Base-by-base conservation (phyloP, 225 moss, liverwort and hornwort genomes). In the Sphagnum contortum region DNA sequence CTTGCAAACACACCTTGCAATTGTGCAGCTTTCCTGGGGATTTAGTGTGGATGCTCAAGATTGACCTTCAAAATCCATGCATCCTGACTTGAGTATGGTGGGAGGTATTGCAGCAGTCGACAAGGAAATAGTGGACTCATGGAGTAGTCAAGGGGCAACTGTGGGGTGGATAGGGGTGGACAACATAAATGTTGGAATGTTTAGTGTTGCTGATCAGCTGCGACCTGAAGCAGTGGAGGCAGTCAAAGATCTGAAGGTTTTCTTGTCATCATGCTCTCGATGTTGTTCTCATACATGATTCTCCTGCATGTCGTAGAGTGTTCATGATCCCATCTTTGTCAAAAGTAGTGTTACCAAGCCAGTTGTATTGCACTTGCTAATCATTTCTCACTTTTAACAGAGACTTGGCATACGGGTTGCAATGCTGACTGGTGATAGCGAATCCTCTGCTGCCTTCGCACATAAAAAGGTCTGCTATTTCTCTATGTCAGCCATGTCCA, bases 81-180 rank as follows among this genome's bases (percentile, higher is more conserved):
- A 47, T 62, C 5, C 60, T 50, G 12, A 49, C 6, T 69, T 45
- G 44, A 61, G 61, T 63, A 7, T 64, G 57, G 49, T 6, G 46
- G 8, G 55, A 51, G 44, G 14, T 3, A 7, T 12, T 65, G 58
- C n/a, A 78, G 56, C 70, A 0, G 48, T 72, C 59, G 72, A 67
- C 6, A 73, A 69, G 64, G 79, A 77, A 9, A 79, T 78, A 52
- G 64, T 82, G 50, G 71, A 85, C n/a, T 63, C 71, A 12, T 82
- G 79, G 81, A 70, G 65, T 64, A 74, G 66, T 48, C 71, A 73
- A 54, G 85, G 81, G 56, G 76, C 76, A n/a, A 76, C 72, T 55
- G 13, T 79, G 12, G 78, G 81, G 8, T 85, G 79, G 85, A 81
- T 85, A 58, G 81, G 81, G 3, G 76, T 79, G 10, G 79, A 85